Evolutionary conservation across 2,329 filamentous ascomycete species (phyloP), one percentile per base, ranked within the genome.

Genomic region (Claviceps sorghi): DNA sequence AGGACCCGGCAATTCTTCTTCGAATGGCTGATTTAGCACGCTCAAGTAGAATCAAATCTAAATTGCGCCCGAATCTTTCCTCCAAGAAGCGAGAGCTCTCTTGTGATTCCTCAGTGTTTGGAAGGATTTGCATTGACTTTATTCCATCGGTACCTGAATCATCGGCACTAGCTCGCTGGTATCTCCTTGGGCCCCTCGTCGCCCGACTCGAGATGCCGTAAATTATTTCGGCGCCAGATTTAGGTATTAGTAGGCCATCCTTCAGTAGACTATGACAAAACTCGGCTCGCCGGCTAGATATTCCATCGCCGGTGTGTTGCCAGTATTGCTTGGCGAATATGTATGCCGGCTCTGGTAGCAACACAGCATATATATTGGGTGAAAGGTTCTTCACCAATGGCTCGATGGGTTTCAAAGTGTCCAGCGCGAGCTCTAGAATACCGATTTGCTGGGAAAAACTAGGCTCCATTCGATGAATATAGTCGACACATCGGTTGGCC

Each of bases 281-380:
- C 64, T 96, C 91, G 36, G 88, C 90, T 42, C 89, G 80, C 49
- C 93, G 83, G 65, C 90, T 96, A 0, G 90, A 96, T 15, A 95
- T 76, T 17, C 93, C 93, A 56, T 95, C 90, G 21, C 93, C 93
- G 0, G 87, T 86, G 66, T 98, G 93, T 66, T 97, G 93, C 93
- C 93, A 98, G 62, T 95, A 96, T 61, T 89, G 80, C 67, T 96
- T 97, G n/a, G 88, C 87, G 54, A 86, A 67, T 4, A 79, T 69
- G 60, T 84, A 90, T 19, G 80, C 69, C 13, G 82, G 78, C 46
- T 77, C 72, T 0, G 83, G 79, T 59, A 84, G 88, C 43, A 97
- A 64, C 3, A 95, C 82, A 26, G 82, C 82, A 1, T 78, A 85
- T 22, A 90, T 71, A 10, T 75, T 72, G 0, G 84, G 82, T 2